Evolutionary conservation across 495 filamentous ascomycete genomes (phyloP).

Genomic region (Amniculicola lignicola): DNA sequence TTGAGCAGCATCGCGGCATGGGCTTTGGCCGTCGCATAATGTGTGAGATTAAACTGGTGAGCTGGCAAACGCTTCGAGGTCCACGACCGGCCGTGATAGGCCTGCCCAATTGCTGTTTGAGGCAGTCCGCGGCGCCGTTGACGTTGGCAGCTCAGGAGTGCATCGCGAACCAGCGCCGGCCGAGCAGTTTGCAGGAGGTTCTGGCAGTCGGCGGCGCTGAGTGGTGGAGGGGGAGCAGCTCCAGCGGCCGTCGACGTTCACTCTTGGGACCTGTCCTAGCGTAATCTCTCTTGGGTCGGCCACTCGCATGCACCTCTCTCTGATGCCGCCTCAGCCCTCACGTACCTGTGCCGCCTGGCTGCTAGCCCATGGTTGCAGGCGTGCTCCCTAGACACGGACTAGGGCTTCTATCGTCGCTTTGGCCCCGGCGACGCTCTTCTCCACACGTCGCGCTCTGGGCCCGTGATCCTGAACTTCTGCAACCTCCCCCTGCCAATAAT

Average conservation of each 20-base stretch:
- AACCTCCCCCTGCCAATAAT: constrained; percentile 33
- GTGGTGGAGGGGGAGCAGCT: background rate
- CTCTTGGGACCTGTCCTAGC: constrained; percentile 10
- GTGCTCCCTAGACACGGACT: too few relatives aligned
- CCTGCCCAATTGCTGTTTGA: constrained; percentile 30
- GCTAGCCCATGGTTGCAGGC: background rate
- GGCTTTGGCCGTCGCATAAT: constrained; percentile 27
- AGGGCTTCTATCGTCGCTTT: background rate
- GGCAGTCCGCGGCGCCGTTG: constrained; percentile 15
- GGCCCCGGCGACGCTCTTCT: too few relatives aligned
- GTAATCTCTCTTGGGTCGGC: background rate
- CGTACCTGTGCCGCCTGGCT: background rate
- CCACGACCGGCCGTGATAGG: constrained; percentile 12
- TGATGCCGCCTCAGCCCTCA: background rate
- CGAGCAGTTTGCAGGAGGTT: background rate
- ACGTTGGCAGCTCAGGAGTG: constrained; percentile 29
- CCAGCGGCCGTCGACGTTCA: background rate
- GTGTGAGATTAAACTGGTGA: constrained; percentile 30
- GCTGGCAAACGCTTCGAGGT: constrained; percentile 21
- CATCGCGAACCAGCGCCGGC: background rate
- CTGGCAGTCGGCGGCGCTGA: background rate
- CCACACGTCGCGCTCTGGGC: background rate
- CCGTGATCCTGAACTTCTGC: constrained; percentile 12
- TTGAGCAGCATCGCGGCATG: constrained; percentile 9
- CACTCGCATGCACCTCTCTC: background rate